Evolutionary conservation across 106 monocot genomes (phyloP), one percentile per base, ranked within the genome.

Genomic region (Chionographis japonica): DNA sequence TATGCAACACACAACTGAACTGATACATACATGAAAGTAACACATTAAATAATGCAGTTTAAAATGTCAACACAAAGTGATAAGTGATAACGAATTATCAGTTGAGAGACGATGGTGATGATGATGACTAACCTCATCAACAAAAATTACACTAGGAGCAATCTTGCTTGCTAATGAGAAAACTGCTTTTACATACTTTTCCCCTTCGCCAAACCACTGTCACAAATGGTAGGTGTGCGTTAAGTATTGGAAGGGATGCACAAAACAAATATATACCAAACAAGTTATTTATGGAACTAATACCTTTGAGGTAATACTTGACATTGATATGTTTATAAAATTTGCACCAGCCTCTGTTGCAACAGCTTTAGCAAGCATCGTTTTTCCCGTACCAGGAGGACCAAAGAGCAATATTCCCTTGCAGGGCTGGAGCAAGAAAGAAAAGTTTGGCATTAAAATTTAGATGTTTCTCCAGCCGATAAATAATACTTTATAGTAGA

Each of bases 321-420:
- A 88, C 81, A 88, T 88, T 43, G 92, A 93, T 81, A 93, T 75
- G 60, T 93, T 88, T 52, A 93, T 93, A 62, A 93, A 88, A 68
- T 93, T 93, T 68, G 88, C 92, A 51, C 92, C 95, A 43, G 95
- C 88, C 65, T 95, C 95, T 11, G 91, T 91, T 19, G 95, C 95
- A 81, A 95, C 86, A 78, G 95, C 95, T 75, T 95, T 95, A 15
- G 95, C 95, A 59, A 95, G 88, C 95, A 95, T 95, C 17, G 95
- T 95, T 91, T 95, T 95, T 46, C 95, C 95, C 8, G 95, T 95
- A 19, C 95, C 95, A 60, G 95, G 95, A 55, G 95, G 95, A 37
- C 95, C 95, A 80, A 95, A 95, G 2, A 95, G 88, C 67, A 95
- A 78, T 72, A 95, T 95, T 54, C 95, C 95, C 58, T 91, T 91